Conservation (phyloP, 306 rosid species). For the Cotoneaster glaucophyllus region DNA sequence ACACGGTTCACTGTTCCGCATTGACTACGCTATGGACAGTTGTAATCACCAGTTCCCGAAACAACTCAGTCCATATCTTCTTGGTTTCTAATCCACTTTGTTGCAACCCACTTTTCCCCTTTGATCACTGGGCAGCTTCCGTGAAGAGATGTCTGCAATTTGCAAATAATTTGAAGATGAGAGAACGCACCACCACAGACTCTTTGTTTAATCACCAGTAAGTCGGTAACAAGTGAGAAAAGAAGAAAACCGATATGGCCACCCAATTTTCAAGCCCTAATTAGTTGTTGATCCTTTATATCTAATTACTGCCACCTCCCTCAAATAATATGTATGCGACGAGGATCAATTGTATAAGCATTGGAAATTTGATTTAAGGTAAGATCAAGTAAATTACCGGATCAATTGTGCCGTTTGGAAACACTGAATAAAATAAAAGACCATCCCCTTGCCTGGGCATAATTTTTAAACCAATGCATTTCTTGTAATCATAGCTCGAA, state of each 20-base stretch:
- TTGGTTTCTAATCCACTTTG: slow-evolving; percentile 55
- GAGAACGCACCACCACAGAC: background rate
- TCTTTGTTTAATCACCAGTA: background rate
- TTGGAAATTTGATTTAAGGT: background rate
- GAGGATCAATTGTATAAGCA: background rate
- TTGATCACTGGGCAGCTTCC: slow-evolving; percentile 66
- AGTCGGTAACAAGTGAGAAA: background rate
- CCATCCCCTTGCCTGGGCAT: slow-evolving; percentile 64
- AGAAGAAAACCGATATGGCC: background rate
- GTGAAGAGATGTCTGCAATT: slow-evolving; percentile 54
- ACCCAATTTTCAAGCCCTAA: background rate
- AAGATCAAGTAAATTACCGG: slow-evolving; percentile 25
- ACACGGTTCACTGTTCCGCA: background rate
- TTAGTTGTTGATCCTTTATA: background rate
- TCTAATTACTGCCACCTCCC: background rate
- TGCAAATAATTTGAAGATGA: slow-evolving; percentile 1
- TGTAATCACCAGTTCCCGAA: background rate
- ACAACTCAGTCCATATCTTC: slow-evolving; percentile 9
- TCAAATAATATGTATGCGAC: background rate
- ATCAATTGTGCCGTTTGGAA: slow-evolving; percentile 54
- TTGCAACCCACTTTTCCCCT: slow-evolving; percentile 73
- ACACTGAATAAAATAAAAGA: slow-evolving; percentile 50
- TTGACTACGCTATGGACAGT: background rate
- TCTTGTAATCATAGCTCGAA: slow-evolving; percentile 35
- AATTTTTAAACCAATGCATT: slow-evolving; percentile 60